Evolutionary conservation across 768 basidiomycete genomes (phyloP).

Genomic region (Dacryopinax spathularia): DNA sequence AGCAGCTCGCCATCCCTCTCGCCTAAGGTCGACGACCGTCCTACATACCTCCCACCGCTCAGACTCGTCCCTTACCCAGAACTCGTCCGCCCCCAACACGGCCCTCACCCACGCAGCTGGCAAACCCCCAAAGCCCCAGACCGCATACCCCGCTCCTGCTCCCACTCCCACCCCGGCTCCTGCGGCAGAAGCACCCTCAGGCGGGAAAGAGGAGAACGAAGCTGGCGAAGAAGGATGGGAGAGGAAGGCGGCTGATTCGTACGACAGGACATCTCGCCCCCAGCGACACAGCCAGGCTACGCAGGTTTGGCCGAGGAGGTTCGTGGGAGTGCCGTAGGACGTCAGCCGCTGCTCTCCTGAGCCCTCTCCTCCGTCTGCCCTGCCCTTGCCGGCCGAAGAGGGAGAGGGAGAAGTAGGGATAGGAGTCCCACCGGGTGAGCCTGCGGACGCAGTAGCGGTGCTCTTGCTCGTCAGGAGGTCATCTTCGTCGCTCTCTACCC

Average conservation of each 20-base stretch:
- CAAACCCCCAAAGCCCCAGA: slow-evolving; percentile 60
- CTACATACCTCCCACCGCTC: slow-evolving; percentile 70
- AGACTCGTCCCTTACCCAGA: slow-evolving; percentile 66
- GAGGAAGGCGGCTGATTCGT: slow-evolving; percentile 30
- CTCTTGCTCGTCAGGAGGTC: not conserved
- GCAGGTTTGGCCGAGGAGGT: slow-evolving; percentile 84
- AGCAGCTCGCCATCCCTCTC: slow-evolving; percentile 19
- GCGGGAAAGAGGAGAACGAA: slow-evolving; percentile 11
- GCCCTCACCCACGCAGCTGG: slow-evolving; percentile 59
- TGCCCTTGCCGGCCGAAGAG: not conserved
- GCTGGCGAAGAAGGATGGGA: not conserved
- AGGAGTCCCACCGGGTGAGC: too few species aligned
- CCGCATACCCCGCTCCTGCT: too few species aligned
- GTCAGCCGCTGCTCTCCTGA: not conserved
- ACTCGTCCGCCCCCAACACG: slow-evolving; percentile 57
- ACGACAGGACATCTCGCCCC: slow-evolving; percentile 61
- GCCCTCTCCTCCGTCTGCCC: too few species aligned
- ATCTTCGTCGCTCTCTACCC: not conserved
- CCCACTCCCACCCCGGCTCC: too few species aligned
- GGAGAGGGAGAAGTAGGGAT: not conserved
- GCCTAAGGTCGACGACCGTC: slow-evolving; percentile 57
- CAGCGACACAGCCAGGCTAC: slow-evolving; percentile 79
- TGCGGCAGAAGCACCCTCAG: slow-evolving; percentile 14
- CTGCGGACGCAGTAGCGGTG: too few species aligned
- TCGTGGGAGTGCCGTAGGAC: slow-evolving; percentile 51